Evolutionary conservation across 2,329 filamentous ascomycete species (phyloP).

Genomic region (Penicillium corylophilum): DNA sequence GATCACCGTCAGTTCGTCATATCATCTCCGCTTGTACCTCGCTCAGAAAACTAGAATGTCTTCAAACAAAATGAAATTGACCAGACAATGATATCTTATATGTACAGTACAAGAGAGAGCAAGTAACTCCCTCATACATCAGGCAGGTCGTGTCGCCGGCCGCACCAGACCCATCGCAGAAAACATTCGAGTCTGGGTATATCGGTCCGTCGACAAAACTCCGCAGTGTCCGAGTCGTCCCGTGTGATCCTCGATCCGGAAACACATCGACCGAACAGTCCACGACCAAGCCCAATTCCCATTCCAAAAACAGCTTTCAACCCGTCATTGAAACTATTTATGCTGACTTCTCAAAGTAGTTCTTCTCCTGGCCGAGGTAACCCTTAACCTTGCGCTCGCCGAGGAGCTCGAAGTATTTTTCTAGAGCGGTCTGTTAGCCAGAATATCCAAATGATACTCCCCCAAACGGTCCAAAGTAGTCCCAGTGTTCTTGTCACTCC

Average conservation of each 20-base stretch:
- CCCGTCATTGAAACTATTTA: constrained; percentile 10
- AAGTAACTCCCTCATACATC: constrained; percentile 10
- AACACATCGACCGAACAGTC: background rate
- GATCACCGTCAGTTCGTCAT: background rate
- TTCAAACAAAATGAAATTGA: constrained; percentile 21
- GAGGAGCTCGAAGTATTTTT: constrained; percentile 64
- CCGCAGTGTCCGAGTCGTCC: background rate
- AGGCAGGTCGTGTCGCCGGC: background rate
- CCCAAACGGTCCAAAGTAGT: background rate
- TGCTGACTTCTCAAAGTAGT: constrained; percentile 50
- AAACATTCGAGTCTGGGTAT: background rate
- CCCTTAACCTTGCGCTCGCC: constrained; percentile 63
- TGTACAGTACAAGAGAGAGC: constrained; percentile 27
- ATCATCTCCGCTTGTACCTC: background rate
- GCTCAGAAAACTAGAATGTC: background rate
- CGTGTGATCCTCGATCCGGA: background rate
- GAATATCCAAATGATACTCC: background rate
- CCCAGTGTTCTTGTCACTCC: background rate
- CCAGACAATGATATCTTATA: constrained; percentile 30
- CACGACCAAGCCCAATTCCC: background rate
- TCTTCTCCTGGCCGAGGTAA: constrained; percentile 64
- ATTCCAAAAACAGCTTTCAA: background rate
- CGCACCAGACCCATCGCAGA: background rate
- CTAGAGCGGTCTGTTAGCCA: constrained; percentile 39
- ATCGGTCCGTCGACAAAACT: background rate